Evolutionary conservation across 106 monocot species (phyloP), one percentile per base, ranked within the genome.

Genomic region (Hemerocallis citrina): DNA sequence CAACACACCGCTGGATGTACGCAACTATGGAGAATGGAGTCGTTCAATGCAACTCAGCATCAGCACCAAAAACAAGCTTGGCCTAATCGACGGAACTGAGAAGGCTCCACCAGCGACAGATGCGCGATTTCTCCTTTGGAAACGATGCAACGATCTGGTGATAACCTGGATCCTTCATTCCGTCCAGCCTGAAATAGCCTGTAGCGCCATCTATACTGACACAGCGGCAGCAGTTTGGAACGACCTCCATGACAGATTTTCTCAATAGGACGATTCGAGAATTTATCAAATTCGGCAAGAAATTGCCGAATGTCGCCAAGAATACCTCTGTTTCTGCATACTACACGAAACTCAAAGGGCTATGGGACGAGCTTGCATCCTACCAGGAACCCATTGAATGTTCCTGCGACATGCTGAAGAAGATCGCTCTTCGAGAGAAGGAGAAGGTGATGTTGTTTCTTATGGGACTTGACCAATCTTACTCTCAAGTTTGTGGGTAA

Each of bases 1-100:
- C n/a, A n/a, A n/a, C n/a, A n/a, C n/a, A n/a, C n/a, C n/a, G n/a
- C n/a, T n/a, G n/a, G n/a, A n/a, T n/a, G n/a, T n/a, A n/a, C n/a
- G n/a, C n/a, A n/a, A n/a, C n/a, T n/a, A n/a, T n/a, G n/a, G n/a
- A n/a, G n/a, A n/a, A n/a, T n/a, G n/a, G n/a, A n/a, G n/a, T n/a
- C n/a, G n/a, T n/a, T n/a, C n/a, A n/a, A n/a, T n/a, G n/a, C n/a
- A n/a, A n/a, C n/a, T n/a, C n/a, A n/a, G n/a, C n/a, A n/a, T n/a
- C n/a, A n/a, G n/a, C n/a, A n/a, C n/a, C n/a, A n/a, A n/a, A n/a
- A 51, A 51, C 1, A 51, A 51, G 51, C 51, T 51, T 7, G 51
- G 8, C 0, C 25, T 51, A 10, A 13, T 51, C 12, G 21, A 51
- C 0, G 51, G 51, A 14, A 22, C 51, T 8, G 7, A 23, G 3